Base-by-base conservation (phyloP, 768 basidiomycete genomes). In the Hortiboletus campestris region DNA sequence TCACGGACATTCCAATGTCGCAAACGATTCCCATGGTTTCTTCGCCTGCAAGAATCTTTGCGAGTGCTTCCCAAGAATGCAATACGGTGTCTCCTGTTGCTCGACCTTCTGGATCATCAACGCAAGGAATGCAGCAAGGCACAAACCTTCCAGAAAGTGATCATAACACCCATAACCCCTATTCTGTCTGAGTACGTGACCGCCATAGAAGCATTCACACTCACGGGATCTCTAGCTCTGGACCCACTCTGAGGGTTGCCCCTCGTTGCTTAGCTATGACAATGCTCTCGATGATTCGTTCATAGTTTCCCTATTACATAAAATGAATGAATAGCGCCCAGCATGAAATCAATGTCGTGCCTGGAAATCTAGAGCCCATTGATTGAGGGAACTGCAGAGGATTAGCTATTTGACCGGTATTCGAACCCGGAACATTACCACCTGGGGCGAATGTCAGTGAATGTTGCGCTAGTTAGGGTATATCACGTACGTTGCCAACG, bases 141-240 rank as follows among this genome's bases (percentile, higher is more conserved):
- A 52, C 44, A 11, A 51, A 92, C 96, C 96, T 78, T 99, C 97
- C 0, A 98, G 78, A 69, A 98, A 99, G 65, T 98, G 96, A 67
- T 99, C 97, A 49, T 94, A 79, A 72, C 97, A 99, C 4, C 97
- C 97, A 75, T 98, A 99, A 5, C 96, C 97, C 22, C 93, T 95
- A 63, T 19, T 39, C 5, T 12, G 12, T 6, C 1, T 70, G 38
- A 60, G 49, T 17, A 34, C 12, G 53, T 39, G 42, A 36, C 2
- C 12, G 0, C 6, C 6, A 38, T 6, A 14, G 0, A 46, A 46
- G 19, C 39, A 45, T 49, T 28, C 17, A 46, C 3, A 67, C 82
- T 46, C 62, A 94, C 89, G 96, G 88, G 58, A 99, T 94, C 74
- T 99, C 97, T 7, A 98, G 79, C 67, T 98, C 97, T 10, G 97